These are phyloP conservation scores for Colletotrichum gloeosporioides DNA, from an alignment of 2,329 filamentous ascomycete genomes.

Conservation along the genomic window DNA sequence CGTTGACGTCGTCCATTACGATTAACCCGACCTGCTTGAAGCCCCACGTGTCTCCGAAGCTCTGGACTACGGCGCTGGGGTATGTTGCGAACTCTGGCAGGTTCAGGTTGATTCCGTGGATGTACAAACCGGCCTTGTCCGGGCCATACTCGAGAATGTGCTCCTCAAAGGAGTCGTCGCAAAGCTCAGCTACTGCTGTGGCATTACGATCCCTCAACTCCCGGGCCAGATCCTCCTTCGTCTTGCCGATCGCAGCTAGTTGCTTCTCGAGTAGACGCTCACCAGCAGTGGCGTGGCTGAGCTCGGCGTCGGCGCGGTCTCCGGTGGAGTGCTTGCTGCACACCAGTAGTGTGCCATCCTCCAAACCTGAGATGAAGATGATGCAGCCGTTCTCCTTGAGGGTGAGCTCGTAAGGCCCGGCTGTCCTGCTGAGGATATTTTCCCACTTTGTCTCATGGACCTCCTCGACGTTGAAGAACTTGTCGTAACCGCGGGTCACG, in stretches of 20 bases:
- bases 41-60: slow-evolving; percentile 91
- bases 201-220: slow-evolving; percentile 81
- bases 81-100: slow-evolving; percentile 91
- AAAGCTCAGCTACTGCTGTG: slow-evolving; percentile 96
- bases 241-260: slow-evolving; percentile 78
- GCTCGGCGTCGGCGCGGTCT: slow-evolving; percentile 68
- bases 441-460: slow-evolving; percentile 82
- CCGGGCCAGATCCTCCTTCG: slow-evolving; percentile 76
- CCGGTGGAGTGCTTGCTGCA: slow-evolving; percentile 99
- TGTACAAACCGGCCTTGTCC: slow-evolving; percentile 85
- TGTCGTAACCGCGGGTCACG: slow-evolving; percentile 90
- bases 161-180: slow-evolving; percentile 95
- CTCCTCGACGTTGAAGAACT: slow-evolving; percentile 96
- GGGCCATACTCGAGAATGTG: slow-evolving; percentile 90
- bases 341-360: slow-evolving; percentile 89
- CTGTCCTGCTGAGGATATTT: slow-evolving; percentile 76
- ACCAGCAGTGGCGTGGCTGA: slow-evolving; percentile 85
- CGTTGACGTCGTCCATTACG: slow-evolving; percentile 73
- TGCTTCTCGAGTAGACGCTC: slow-evolving; percentile 84
- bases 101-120: slow-evolving; percentile 96
- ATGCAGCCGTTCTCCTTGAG: slow-evolving; percentile 99
- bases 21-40: slow-evolving; percentile 89
- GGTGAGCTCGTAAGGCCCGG: slow-evolving; percentile 91
- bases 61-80: slow-evolving; percentile 80
- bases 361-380: slow-evolving; percentile 92